Base-by-base conservation (phyloP, 1,139 yeast genomes). In the Yamadazyma friedrichii region DNA sequence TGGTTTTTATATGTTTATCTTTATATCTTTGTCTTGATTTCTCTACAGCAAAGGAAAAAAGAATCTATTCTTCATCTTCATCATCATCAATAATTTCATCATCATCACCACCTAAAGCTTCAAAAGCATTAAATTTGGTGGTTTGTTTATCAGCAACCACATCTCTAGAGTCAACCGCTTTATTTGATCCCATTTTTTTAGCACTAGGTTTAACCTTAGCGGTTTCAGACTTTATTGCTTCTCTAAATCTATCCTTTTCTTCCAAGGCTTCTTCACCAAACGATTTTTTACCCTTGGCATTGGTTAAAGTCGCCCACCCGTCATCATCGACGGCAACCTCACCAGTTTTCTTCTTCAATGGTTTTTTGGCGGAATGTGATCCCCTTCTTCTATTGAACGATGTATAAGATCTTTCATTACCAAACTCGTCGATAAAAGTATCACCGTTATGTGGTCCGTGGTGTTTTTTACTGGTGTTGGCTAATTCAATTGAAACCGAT, bases 231-330 rank as follows among this genome's bases (percentile, higher is more conserved):
- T 69, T 76, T 36, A 67, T 56, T 33, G 66, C 50, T 45, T 70
- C 76, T 54, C 76, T 72, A 56, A 77, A 76, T 42, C 67, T 70
- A 39, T 63, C 67, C 51, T 73, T 66, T 43, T 77, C 81, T 31
- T 68, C 78, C 16, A 53, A 64, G 35, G 62, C 71, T 28, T 74
- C 80, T 42, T 73, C 82, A 32, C 65, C 69, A 42, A 74, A 73
- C 45, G 74, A 73, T 3, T 77, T 69, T 55, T 72, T 70, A 56
- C 69, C 74, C 45, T 72, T 64, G 50, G 53, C 48, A 50, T 72
- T 67, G 52, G 77, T 76, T 47, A 80, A 69, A 24, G 91, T 82
- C 42, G 85, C 85, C 93, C 93, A 85, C 33, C 94, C 94, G 48
- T 85, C 91, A 45, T 82, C 85, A 57, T 84, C 94, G 20, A 75